Evolutionary conservation across 305 asterid species (phyloP), one percentile per base, ranked within the genome.

Genomic region (Fraxinus velutina): DNA sequence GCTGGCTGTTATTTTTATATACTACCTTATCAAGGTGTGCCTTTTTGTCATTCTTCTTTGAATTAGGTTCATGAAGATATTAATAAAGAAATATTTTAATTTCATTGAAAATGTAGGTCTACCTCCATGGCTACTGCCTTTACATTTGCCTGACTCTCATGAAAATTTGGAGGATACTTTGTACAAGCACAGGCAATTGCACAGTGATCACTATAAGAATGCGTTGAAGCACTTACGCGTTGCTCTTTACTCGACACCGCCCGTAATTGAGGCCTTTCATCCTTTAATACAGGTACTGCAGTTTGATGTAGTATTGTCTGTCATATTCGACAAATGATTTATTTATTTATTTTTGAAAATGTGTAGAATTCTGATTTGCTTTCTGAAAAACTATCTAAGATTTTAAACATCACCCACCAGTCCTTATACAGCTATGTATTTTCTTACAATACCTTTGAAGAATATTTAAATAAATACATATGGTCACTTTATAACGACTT

Each of bases 121-220:
- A 73, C 97, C 97, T 24, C 84, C 92, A 76, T 92, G 97, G 97
- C 81, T 93, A 50, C 83, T 93, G 88, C 99, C 99, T 87, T 78
- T 92, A 84, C 89, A 88, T 64, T 83, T 92, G 81, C 93, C 93
- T 44, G 64, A 60, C 82, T 86, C 90, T 83, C 83, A 87, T 89
- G 94, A 90, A 60, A 84, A 86, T 80, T 82, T 88, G 87, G 97
- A 93, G 86, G 90, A 91, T 78, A 79, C 86, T 70, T 24, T 89
- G 70, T 44, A 50, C 77, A 82, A 55, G 77, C 97, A 90, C 85
- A 86, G 87, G 57, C 81, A 86, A 33, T 88, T 90, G 86, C 86
- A 81, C 68, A 88, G 87, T 85, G 86, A 83, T 77, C 1, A 86
- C 83, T 92, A 93, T 86, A 79, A 80, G 75, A 85, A 24, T 82